Percentiles rank a stretch among this genome's conserved stretches.
Evolutionary conservation across 2,329 filamentous ascomycete species (phyloP).

Genomic region (Cladophialophora exuberans): DNA sequence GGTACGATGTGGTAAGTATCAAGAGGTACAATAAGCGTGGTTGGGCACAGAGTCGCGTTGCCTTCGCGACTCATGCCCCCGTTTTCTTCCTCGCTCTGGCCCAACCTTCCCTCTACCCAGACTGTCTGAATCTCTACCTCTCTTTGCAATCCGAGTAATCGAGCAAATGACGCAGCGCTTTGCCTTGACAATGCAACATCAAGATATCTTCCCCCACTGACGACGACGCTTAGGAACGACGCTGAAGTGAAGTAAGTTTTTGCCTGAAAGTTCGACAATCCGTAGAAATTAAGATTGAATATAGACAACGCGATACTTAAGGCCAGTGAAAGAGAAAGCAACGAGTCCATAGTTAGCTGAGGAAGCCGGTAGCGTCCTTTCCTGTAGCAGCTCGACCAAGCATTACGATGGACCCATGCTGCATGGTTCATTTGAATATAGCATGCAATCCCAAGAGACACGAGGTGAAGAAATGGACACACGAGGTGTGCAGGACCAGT

Average conservation of each 20-base stretch:
- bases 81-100: not conserved
- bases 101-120: slow-evolving; percentile 5
- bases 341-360: slow-evolving; percentile 22
- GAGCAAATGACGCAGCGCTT: slow-evolving; percentile 13
- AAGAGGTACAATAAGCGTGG: slow-evolving; percentile 14
- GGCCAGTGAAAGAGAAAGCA: slow-evolving; percentile 19
- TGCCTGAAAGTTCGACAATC: not conserved
- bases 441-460: slow-evolving; percentile 8
- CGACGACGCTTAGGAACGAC: slow-evolving; percentile 20
- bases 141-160: slow-evolving; percentile 14
- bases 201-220: slow-evolving; percentile 22
- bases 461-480: not conserved
- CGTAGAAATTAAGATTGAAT: slow-evolving; percentile 21
- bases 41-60: slow-evolving; percentile 7
- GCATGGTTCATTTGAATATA: slow-evolving; percentile 13
- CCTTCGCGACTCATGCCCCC: not conserved
- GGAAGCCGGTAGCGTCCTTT: not conserved
- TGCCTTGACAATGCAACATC: slow-evolving; percentile 20
- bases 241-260: slow-evolving; percentile 24
- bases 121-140: slow-evolving; percentile 17
- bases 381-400: slow-evolving; percentile 14
- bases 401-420: slow-evolving; percentile 22
- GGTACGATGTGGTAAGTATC: slow-evolving; percentile 11
- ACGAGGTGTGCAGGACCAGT: not conserved
- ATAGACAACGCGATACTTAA: slow-evolving; percentile 20